Conservation (phyloP, 352 stramenopile genomes). For the Pythium brachiatum region DNA sequence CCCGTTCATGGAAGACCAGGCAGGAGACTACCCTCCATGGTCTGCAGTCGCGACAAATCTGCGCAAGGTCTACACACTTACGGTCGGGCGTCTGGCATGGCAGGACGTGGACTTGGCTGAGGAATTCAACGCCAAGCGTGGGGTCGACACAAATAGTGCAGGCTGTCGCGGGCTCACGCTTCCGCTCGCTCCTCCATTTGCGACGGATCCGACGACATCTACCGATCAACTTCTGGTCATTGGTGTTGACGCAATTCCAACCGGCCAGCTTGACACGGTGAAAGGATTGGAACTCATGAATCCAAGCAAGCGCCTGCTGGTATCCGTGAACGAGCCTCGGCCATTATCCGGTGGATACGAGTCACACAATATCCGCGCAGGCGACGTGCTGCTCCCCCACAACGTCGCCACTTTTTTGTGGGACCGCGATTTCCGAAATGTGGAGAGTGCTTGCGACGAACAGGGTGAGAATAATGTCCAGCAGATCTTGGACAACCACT, state of each 20-base stretch:
- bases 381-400: slow-evolving; percentile 13
- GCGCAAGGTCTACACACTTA: not conserved
- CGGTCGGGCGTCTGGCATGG: not conserved
- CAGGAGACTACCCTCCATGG: too few species aligned
- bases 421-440: not conserved
- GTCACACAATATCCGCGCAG: not conserved
- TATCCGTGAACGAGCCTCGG: too few species aligned
- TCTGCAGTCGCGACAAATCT: not conserved
- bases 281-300: too few species aligned
- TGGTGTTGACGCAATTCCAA: too few species aligned
- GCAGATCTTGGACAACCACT: slow-evolving; percentile 14
- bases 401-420: slow-evolving; percentile 4
- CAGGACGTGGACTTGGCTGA: not conserved
- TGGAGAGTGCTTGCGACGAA: not conserved
- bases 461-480: slow-evolving; percentile 11
- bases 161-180: too few species aligned
- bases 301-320: too few species aligned
- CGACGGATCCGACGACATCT: too few species aligned
- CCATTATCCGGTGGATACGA: not conserved
- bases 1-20: not conserved
- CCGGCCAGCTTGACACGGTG: too few species aligned
- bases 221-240: too few species aligned
- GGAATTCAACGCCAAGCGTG: not conserved
- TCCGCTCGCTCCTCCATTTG: too few species aligned
- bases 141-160: too few species aligned